Evolutionary conservation across 2,329 filamentous ascomycete genomes (phyloP), one percentile per base, ranked within the genome.

Genomic region (Diaporthe vexans): DNA sequence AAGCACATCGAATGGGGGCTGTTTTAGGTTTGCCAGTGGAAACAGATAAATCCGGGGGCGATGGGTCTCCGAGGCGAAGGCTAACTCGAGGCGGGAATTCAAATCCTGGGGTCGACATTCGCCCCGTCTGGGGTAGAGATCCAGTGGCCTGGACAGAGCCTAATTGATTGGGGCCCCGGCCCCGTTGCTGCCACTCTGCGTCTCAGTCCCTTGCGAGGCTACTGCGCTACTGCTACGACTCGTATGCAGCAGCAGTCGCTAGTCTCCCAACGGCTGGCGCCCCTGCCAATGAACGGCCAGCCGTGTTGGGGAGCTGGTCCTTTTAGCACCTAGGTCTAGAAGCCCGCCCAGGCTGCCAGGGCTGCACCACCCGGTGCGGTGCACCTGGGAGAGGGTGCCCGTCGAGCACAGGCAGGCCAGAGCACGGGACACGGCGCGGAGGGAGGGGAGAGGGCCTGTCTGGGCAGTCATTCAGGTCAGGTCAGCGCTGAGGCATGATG

Each of bases 41-140:
- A 68, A 68, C 63, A 68, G 63, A 52, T 8, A 63, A 63, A 43
- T 56, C 70, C 59, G 57, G 70, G 70, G 57, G 57, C 70, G 46
- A 72, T 61, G 70, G 69, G 69, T 61, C 57, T 70, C 24, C 19
- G 10, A n/a, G 46, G 48, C 57, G 19, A 72, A 72, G 70, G 48
- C 70, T 72, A 72, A 72, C 70, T 63, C 48, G 46, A 72, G n/a
- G 29, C 59, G 57, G 69, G 69, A 54, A 52, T 15, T n/a, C 56
- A 52, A 43, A 43, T 37, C n/a, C 69, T 72, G 69, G 69, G 69
- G 57, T 72, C 29, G 37, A 52, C 63, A 52, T 52, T 67, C 63
- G 63, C 63, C 63, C 63, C 40, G 46, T 71, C 69, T 61, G 69
- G 69, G 69, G 69, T 71, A 61, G 19, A 71, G 24, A 71, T 52